Base-by-base conservation (phyloP, 371 early-diverging fungal genomes). In the Choanephora cucurbitarum region DNA sequence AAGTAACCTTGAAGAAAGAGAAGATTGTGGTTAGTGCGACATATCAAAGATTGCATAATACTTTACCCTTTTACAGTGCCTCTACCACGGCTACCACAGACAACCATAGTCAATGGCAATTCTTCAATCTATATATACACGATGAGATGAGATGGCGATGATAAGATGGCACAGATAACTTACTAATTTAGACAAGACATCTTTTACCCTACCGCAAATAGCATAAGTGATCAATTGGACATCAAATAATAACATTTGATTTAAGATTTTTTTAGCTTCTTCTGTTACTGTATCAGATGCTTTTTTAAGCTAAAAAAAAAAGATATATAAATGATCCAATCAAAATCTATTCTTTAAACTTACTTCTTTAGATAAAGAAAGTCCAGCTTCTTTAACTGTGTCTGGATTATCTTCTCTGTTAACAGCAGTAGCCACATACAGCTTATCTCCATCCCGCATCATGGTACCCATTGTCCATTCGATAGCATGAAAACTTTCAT, bases 381-480 rank as follows among this genome's bases (percentile, higher is more conserved):
- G 24, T 5, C 60, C 65, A 6, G 65, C 56, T 44, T 65, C 49
- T 50, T 70, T 69, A 15, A 68, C 68, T 32, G 53, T 40, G 4
- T 73, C 73, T 0, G 65, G 65, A 37, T 62, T 67, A 40, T 79
- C 77, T 21, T 82, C 81, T 49, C 66, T 44, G 22, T 70, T 71
- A 0, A 80, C 70, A 14, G 78, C 79, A 1, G 81, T 76, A 13
- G 77, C 78, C 0, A 84, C 70, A 54, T 81, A 73, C 22, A 82
- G 34, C 28, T 72, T 73, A 47, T 84, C 82, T 10, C 80, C 77
- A 52, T 77, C 80, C 33, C 85, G 72, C 58, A 84, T 69, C 43
- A 82, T 76, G 0, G 85, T 84, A 0, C 76, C 78, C 60, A 80
- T 70, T 1, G 82, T 74, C 85, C 85, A 84, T 45, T 84, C 82